A percentile compares a stretch with the other conserved stretches of the same genome.
Conservation (phyloP, 768 basidiomycete species). For the Rhodotorula babjevae region DNA sequence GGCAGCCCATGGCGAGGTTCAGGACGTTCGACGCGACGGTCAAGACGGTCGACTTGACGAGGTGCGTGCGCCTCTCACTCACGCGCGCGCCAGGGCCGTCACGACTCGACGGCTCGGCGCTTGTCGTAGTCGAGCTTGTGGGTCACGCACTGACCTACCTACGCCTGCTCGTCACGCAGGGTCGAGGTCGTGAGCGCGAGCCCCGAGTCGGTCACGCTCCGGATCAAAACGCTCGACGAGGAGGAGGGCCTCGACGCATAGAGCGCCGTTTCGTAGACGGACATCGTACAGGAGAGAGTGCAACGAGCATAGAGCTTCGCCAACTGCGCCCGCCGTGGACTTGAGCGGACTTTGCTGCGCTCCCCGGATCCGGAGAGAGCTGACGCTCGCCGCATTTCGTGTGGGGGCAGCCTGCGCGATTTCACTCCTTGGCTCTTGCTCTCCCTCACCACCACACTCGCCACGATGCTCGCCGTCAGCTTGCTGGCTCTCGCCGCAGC, state of each 20-base stretch:
- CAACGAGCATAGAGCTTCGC: no score
- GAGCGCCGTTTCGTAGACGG: no score
- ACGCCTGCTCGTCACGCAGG: not conserved
- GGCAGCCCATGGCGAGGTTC: conserved; percentile 60
- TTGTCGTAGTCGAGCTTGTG: not conserved
- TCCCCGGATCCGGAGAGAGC: no score
- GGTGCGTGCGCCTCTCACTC: conserved; percentile 50
- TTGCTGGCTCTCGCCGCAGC: not conserved
- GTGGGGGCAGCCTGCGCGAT: no score
- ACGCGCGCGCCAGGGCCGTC: no score
- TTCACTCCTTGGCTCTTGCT: no score
- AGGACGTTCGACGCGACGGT: conserved; percentile 58
- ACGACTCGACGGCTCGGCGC: not conserved
- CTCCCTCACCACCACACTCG: not conserved
- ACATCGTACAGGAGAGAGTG: no score
- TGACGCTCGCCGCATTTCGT: no score
- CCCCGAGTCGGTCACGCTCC: conserved; percentile 21
- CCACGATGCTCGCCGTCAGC: not conserved
- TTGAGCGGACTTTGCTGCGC: no score
- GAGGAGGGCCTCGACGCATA: conserved; percentile 14
- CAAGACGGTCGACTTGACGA: conserved; percentile 64
- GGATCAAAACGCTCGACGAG: conserved; percentile 34
- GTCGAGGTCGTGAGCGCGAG: conserved; percentile 33
- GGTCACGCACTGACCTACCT: not conserved
- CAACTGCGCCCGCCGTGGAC: no score